Percentiles rank a stretch among this genome's conserved stretches.
phyloP scores from a whole-genome alignment of 176 grass and related monocot species.

The Aegilops tauschii region DNA sequence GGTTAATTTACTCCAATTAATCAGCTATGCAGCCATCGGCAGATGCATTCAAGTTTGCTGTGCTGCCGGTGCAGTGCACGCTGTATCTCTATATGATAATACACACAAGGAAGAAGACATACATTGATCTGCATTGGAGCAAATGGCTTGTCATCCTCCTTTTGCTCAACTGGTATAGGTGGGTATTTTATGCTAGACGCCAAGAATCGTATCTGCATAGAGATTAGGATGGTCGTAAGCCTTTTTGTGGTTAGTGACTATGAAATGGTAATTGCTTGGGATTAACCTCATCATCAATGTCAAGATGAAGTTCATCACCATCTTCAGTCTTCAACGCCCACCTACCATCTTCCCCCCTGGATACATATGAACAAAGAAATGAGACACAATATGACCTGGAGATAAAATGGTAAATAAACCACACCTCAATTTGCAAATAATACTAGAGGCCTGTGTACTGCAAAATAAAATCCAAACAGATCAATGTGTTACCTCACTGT shows the following conservation, averaged over 20 bases:
- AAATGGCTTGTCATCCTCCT: conserved; percentile 70
- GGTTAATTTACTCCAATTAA: background rate
- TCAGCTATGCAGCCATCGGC: background rate
- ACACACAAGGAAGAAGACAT: conserved; percentile 9
- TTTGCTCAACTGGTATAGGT: conserved; percentile 78
- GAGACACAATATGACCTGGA: background rate
- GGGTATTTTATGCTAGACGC: conserved; percentile 81
- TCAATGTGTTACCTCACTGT: conserved; percentile 41
- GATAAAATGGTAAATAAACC: background rate
- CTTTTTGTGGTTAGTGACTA: background rate
- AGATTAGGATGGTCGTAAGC: conserved; percentile 13
- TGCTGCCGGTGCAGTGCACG: too few relatives aligned
- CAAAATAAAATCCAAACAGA: conserved; percentile 8
- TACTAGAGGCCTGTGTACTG: background rate
- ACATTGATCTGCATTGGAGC: conserved; percentile 89
- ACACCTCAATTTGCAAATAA: conserved; percentile 5
- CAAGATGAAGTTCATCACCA: conserved; percentile 57
- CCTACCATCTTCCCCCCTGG: conserved; percentile 69
- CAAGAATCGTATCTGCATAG: conserved; percentile 73
- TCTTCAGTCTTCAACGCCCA: conserved; percentile 58
- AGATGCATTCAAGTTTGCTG: background rate
- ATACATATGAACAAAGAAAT: conserved; percentile 12
- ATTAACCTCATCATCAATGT: conserved; percentile 77
- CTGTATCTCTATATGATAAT: background rate
- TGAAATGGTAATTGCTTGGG: background rate